Evolutionary conservation across 2,329 filamentous ascomycete genomes (phyloP).

Genomic region (Biscogniauxia marginata): DNA sequence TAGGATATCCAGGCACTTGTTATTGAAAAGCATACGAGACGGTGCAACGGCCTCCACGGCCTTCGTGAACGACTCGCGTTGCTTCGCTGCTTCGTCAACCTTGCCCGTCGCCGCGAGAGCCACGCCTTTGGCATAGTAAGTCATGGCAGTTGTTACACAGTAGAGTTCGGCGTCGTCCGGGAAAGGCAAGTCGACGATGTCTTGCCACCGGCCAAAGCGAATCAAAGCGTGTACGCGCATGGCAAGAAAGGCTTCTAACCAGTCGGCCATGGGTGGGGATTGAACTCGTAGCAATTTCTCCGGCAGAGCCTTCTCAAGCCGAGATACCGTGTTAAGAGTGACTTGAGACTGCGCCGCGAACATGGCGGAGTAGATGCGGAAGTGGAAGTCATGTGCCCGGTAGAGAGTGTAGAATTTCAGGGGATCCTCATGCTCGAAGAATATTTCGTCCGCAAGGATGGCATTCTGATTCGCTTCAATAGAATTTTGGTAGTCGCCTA

Average conservation of each 20-base stretch:
- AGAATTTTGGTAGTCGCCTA: conserved; percentile 67
- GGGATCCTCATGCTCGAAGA: conserved; percentile 55
- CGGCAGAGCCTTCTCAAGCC: conserved; percentile 62
- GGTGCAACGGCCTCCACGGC: conserved; percentile 52
- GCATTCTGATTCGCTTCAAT: conserved; percentile 67
- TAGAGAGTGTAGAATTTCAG: conserved; percentile 77
- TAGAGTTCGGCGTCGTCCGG: conserved; percentile 62
- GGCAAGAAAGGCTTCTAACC: conserved; percentile 69
- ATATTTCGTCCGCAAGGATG: conserved; percentile 66
- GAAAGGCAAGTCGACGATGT: conserved; percentile 56
- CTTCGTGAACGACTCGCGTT: conserved; percentile 50
- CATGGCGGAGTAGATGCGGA: conserved; percentile 75
- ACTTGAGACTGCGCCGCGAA: conserved; percentile 65
- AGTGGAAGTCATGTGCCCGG: conserved; percentile 72
- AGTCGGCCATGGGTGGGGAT: conserved; percentile 75
- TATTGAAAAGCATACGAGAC: conserved; percentile 67
- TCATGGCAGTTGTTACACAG: conserved; percentile 67
- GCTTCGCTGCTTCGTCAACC: conserved; percentile 51
- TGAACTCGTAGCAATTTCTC: conserved; percentile 62
- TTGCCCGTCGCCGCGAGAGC: conserved; percentile 60
- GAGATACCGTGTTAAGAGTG: conserved; percentile 58
- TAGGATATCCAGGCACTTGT: conserved; percentile 63
- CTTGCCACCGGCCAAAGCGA: conserved; percentile 71
- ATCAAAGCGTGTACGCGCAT: conserved; percentile 69
- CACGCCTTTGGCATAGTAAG: conserved; percentile 66